phyloP scores from a whole-genome alignment of 257 asterid genomes.

The Solanum sejunctum region DNA sequence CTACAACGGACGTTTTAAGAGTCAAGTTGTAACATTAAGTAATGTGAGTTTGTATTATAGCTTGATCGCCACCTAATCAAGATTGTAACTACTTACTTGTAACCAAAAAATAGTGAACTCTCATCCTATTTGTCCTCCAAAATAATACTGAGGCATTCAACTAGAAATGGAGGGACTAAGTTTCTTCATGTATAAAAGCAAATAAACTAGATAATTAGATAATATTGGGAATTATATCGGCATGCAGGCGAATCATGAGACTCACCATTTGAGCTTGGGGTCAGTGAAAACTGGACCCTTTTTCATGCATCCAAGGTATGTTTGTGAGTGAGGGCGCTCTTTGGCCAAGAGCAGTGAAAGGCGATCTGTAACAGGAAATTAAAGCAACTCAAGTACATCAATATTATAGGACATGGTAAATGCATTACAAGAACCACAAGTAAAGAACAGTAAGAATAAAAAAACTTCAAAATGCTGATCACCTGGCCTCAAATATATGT shows the following conservation, averaged over 20 bases:
- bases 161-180: background rate
- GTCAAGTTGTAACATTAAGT: background rate
- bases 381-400: background rate
- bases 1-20: background rate
- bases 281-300: conserved; percentile 95
- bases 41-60: background rate
- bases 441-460: background rate
- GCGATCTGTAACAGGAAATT: conserved; percentile 41
- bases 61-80: background rate
- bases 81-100: background rate
- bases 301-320: conserved; percentile 97
- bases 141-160: background rate
- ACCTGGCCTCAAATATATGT: conserved; percentile 96
- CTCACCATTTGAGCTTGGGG: conserved; percentile 94
- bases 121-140: background rate
- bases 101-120: background rate
- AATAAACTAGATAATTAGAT: background rate
- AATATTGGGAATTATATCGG: background rate
- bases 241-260: conserved; percentile 2
- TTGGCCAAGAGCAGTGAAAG: conserved; percentile 90
- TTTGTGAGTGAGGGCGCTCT: conserved; percentile 89
- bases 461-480: conserved; percentile 7
- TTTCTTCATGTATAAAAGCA: background rate
- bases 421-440: conserved; percentile 1
- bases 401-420: conserved; percentile 1